A percentile compares a stretch with the other conserved stretches of the same genome.
Evolutionary conservation across 2,329 filamentous ascomycete genomes (phyloP).

Genomic region (Fulvia fulva): DNA sequence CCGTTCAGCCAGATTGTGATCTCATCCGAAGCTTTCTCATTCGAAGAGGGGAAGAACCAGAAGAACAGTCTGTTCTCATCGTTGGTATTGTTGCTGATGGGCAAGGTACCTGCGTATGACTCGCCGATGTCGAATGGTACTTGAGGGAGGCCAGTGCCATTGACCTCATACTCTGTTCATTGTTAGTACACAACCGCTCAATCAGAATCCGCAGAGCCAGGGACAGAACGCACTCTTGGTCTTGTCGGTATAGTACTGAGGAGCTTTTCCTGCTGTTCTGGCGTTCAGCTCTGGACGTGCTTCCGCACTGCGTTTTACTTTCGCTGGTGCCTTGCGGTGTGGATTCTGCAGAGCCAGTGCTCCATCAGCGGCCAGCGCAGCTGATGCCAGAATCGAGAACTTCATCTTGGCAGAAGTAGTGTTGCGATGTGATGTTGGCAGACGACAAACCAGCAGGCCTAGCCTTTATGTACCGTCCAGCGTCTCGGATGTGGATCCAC

Average conservation of each 20-base stretch:
- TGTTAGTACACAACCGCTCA: constrained; percentile 30
- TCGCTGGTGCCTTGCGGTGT: constrained; percentile 5
- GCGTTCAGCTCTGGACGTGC: neutral
- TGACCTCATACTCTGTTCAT: constrained; percentile 28
- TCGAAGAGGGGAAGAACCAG: constrained; percentile 47
- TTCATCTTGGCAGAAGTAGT: neutral
- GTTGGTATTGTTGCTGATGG: constrained; percentile 43
- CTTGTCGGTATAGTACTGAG: constrained; percentile 4
- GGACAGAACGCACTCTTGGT: constrained; percentile 21
- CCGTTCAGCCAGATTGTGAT: constrained; percentile 2
- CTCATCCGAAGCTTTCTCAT: constrained; percentile 35
- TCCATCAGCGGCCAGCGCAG: neutral
- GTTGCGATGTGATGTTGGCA: neutral
- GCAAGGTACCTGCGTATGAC: constrained; percentile 46
- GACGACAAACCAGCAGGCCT: neutral
- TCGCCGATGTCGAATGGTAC: constrained; percentile 45
- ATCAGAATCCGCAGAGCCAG: constrained; percentile 30
- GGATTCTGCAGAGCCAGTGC: constrained; percentile 2
- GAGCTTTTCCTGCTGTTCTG: neutral
- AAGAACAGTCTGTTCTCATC: constrained; percentile 45
- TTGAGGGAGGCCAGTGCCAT: constrained; percentile 31
- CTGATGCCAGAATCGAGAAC: neutral
- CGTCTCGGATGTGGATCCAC: neutral
- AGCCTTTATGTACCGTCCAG: neutral
- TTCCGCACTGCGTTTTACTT: neutral